phyloP scores from a whole-genome alignment of 495 filamentous ascomycete genomes.

The Penicillium canariense region DNA sequence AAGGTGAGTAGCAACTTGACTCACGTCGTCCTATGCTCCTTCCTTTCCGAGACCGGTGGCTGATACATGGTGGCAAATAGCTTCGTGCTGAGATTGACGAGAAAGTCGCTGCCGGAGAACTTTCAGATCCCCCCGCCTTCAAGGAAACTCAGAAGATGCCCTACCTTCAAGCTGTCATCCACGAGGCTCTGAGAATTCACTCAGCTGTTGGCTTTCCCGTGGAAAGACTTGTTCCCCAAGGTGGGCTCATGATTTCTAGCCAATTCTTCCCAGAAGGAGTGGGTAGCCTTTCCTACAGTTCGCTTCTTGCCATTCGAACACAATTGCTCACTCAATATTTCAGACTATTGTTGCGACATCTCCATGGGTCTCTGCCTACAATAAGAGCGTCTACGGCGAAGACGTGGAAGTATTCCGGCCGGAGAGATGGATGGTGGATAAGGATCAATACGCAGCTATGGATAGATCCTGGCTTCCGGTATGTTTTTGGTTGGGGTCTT shows the following conservation, averaged over 20 bases:
- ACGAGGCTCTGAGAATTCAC: slow-evolving; percentile 55
- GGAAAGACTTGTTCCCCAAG: slow-evolving; percentile 29
- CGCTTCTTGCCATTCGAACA: neutral
- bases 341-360: slow-evolving; percentile 55
- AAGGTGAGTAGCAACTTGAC: too few relatives aligned
- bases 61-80: slow-evolving; percentile 8
- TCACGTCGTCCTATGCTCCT: too few relatives aligned
- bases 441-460: neutral
- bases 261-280: slow-evolving; percentile 25
- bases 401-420: slow-evolving; percentile 48
- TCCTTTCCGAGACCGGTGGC: too few relatives aligned
- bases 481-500: neutral
- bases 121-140: slow-evolving; percentile 19
- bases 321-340: neutral
- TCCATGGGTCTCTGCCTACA: slow-evolving; percentile 61
- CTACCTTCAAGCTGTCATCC: slow-evolving; percentile 34
- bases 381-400: slow-evolving; percentile 55
- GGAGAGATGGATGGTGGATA: neutral
- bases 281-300: neutral
- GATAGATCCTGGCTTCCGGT: neutral
- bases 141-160: slow-evolving; percentile 26
- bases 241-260: slow-evolving; percentile 23
- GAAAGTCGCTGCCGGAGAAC: slow-evolving; percentile 1
- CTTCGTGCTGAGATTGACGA: slow-evolving; percentile 29
- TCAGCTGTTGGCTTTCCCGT: slow-evolving; percentile 53